Base-by-base conservation (phyloP, 1,284 basidiomycete genomes). In the Malassezia vespertilionis region DNA sequence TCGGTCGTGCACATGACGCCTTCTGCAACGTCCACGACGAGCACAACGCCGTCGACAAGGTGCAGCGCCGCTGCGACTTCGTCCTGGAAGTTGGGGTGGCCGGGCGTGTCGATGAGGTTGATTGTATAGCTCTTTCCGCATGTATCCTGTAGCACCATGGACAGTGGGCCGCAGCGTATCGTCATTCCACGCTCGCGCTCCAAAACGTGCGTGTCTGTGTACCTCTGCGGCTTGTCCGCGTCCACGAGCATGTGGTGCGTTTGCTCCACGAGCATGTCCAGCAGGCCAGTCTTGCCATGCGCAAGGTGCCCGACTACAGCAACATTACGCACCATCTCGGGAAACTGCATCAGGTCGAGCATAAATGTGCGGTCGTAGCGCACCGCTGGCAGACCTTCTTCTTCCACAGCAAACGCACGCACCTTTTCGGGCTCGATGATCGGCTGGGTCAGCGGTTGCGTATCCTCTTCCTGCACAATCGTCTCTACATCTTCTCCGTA, bases 201-300 rank as follows among this genome's bases (percentile, higher is more conserved):
- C 20, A 99, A 76, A 31, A 84, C 72, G 71, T 96, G 91, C 0
- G 87, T 89, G 70, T 99, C 93, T 24, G 93, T 97, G 69, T 97
- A 99, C 49, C 88, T 85, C 27, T 81, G 77, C 21, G 58, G 57
- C 10, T 48, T 50, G 40, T 70, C 67, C 11, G 58, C 54, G 36
- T 70, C 60, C 18, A 62, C 38, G 5, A 82, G 78, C 55, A 97
- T 75, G 71, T 88, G 86, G 73, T 99, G 93, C 0, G 93, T 97
- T 74, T 97, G 89, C 58, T 87, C 84, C 2, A 93, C 82, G 52
- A 97, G 79, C 85, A 93, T 93, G 72, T 99, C 93, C 78, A 99
- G 75, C 32, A 99, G 74, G 0, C 86, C 83, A 0, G 93, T 96
- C 76, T 99, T 99, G 65, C 93, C 93, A 64, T 97, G 93, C 69